These are phyloP conservation scores for Aspergillus leporis DNA, from an alignment of 495 filamentous ascomycete genomes.

Conservation along the genomic window DNA sequence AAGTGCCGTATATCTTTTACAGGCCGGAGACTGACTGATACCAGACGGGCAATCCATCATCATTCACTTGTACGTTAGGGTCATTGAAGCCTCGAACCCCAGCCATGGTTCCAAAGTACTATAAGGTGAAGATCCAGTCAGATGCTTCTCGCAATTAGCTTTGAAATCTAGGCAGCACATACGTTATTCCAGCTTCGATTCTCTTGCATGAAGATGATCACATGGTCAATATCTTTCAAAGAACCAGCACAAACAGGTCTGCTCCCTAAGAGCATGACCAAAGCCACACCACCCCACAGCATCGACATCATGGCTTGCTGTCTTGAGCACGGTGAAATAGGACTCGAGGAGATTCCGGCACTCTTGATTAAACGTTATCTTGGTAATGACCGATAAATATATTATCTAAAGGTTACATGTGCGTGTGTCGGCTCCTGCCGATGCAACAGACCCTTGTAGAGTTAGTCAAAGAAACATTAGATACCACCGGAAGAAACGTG, in stretches of 20 bases:
- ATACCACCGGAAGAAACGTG: background rate
- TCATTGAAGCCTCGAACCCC: constrained; percentile 58
- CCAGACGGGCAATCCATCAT: constrained; percentile 44
- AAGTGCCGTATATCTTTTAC: constrained; percentile 18
- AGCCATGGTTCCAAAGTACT: constrained; percentile 59
- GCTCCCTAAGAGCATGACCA: constrained; percentile 24
- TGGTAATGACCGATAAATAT: background rate
- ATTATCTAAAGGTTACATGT: background rate
- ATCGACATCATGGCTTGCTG: background rate
- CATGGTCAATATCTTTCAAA: constrained; percentile 55
- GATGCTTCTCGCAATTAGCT: background rate
- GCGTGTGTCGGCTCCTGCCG: background rate
- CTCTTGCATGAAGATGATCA: constrained; percentile 62
- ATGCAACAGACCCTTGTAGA: background rate
- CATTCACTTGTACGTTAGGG: constrained; percentile 56
- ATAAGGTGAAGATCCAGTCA: background rate
- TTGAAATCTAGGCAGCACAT: constrained; percentile 7
- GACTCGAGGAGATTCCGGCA: background rate
- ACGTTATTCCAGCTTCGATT: constrained; percentile 44
- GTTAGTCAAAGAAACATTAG: background rate
- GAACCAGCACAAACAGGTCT: constrained; percentile 37
- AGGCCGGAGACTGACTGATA: constrained; percentile 40
- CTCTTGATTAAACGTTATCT: background rate
- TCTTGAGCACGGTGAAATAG: background rate
- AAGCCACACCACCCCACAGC: constrained; percentile 13